A percentile compares a stretch with the other conserved stretches of the same genome.
phyloP scores from a whole-genome alignment of 768 basidiomycete species.

The Psilocybe cyanescens region DNA sequence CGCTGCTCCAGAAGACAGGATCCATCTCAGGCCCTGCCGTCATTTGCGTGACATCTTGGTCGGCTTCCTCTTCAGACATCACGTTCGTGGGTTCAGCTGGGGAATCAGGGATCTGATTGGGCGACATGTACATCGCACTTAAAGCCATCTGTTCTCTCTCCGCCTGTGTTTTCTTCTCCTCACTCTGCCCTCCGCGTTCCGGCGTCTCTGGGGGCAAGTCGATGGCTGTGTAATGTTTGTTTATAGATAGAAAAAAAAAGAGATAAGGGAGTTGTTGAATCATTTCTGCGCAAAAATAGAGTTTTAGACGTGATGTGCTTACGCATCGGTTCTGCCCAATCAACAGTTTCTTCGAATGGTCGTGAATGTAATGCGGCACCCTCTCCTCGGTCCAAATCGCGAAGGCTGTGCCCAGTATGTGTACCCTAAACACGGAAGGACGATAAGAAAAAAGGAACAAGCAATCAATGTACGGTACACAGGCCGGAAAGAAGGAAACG shows the following conservation, averaged over 20 bases:
- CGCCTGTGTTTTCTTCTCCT: slow-evolving; percentile 73
- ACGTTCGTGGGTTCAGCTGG: slow-evolving; percentile 68
- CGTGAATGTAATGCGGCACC: slow-evolving; percentile 84
- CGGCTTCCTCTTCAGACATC: slow-evolving; percentile 71
- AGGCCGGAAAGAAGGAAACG: slow-evolving; percentile 39
- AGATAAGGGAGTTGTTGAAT: not conserved
- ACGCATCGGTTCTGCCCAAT: slow-evolving; percentile 86
- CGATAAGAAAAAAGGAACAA: slow-evolving; percentile 28
- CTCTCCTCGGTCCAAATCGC: slow-evolving; percentile 87
- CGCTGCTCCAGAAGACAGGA: slow-evolving; percentile 64
- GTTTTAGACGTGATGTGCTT: slow-evolving; percentile 41
- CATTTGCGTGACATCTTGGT: slow-evolving; percentile 66
- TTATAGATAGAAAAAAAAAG: not conserved
- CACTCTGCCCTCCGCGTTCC: slow-evolving; percentile 66
- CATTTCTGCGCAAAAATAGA: slow-evolving; percentile 13
- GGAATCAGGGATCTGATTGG: slow-evolving; percentile 75
- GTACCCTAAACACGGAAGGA: slow-evolving; percentile 61
- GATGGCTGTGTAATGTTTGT: slow-evolving; percentile 46
- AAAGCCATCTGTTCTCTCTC: slow-evolving; percentile 79
- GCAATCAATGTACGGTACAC: slow-evolving; percentile 58
- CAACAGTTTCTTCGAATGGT: slow-evolving; percentile 83
- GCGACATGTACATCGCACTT: slow-evolving; percentile 72
- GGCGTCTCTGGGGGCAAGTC: slow-evolving; percentile 67
- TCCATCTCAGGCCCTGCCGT: slow-evolving; percentile 69
- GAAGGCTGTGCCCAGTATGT: slow-evolving; percentile 71